Percentiles rank a stretch among this genome's conserved stretches.
Conservation (phyloP, 2,329 filamentous ascomycete species). For the Rhynchosporium graminicola region DNA sequence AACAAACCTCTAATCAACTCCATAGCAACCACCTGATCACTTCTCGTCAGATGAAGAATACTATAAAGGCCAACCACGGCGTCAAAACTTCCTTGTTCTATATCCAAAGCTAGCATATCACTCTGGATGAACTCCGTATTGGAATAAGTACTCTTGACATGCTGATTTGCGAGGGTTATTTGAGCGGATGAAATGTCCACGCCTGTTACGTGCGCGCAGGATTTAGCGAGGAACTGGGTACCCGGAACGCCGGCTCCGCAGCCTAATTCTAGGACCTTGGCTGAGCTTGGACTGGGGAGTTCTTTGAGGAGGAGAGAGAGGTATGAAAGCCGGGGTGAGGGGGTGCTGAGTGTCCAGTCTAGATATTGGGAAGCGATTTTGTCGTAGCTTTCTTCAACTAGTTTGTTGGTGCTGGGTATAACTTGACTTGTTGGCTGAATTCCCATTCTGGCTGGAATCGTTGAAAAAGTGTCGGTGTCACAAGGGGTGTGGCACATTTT, state of each 20-base stretch:
- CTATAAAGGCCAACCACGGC: slow-evolving; percentile 48
- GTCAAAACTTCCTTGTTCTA: slow-evolving; percentile 41
- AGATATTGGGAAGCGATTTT: slow-evolving; percentile 43
- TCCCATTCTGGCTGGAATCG: neutral
- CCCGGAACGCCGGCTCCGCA: slow-evolving; percentile 45
- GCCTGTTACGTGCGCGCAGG: slow-evolving; percentile 40
- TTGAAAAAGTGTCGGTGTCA: too few relatives aligned
- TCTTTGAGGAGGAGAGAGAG: slow-evolving; percentile 37
- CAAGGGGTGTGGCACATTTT: neutral
- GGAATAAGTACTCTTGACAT: slow-evolving; percentile 38
- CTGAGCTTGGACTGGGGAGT: slow-evolving; percentile 19
- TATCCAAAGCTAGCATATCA: slow-evolving; percentile 47
- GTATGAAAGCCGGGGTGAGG: slow-evolving; percentile 40
- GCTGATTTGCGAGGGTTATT: slow-evolving; percentile 41
- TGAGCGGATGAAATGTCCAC: slow-evolving; percentile 48
- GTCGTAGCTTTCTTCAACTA: slow-evolving; percentile 39
- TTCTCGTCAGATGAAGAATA: slow-evolving; percentile 47
- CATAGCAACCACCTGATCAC: slow-evolving; percentile 45
- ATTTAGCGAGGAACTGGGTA: slow-evolving; percentile 32
- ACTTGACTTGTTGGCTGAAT: neutral
- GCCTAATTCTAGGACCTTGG: slow-evolving; percentile 44
- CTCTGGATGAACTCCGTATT: slow-evolving; percentile 35
- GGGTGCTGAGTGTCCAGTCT: slow-evolving; percentile 39
- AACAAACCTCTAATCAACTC: slow-evolving; percentile 44
- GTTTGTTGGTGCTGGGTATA: slow-evolving; percentile 1